Evolutionary conservation across 768 basidiomycete genomes (phyloP).

Genomic region (Kwoniella dendrophila): DNA sequence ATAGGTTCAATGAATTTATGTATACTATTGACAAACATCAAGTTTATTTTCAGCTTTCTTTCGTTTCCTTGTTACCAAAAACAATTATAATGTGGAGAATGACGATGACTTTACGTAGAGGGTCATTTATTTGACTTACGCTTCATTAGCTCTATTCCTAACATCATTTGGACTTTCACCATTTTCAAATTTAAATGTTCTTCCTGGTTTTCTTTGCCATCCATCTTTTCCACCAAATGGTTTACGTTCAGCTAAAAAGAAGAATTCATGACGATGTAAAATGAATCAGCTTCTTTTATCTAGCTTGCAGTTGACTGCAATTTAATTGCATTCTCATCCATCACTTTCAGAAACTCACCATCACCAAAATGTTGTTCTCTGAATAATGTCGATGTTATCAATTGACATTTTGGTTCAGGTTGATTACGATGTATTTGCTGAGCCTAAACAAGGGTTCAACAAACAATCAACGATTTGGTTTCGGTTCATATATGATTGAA

Average conservation of each 20-base stretch:
- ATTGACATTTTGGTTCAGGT: conserved; percentile 44
- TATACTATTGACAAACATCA: conserved; percentile 35
- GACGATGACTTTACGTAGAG: neutral
- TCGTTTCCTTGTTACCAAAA: neutral
- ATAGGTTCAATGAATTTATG: conserved; percentile 55
- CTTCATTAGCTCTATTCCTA: conserved; percentile 52
- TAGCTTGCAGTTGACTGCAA: neutral
- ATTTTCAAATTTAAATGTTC: conserved; percentile 54
- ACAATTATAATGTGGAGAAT: neutral
- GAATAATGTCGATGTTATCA: conserved; percentile 52
- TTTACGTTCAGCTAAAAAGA: conserved; percentile 27
- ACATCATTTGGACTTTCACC: conserved; percentile 59
- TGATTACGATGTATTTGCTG: conserved; percentile 51
- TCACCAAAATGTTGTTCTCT: conserved; percentile 59
- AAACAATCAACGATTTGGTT: neutral
- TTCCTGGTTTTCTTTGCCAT: conserved; percentile 39
- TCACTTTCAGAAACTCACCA: too few species aligned
- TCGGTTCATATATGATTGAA: neutral
- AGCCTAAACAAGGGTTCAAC: conserved; percentile 26
- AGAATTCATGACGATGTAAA: neutral
- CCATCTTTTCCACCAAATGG: conserved; percentile 40
- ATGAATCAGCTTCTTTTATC: too few species aligned
- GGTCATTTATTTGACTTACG: conserved; percentile 39
- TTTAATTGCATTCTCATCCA: too few species aligned
- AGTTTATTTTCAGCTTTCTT: neutral